Evolutionary conservation across 805 yeast genomes (phyloP).

Genomic region (Diddensiella transvaalensis): DNA sequence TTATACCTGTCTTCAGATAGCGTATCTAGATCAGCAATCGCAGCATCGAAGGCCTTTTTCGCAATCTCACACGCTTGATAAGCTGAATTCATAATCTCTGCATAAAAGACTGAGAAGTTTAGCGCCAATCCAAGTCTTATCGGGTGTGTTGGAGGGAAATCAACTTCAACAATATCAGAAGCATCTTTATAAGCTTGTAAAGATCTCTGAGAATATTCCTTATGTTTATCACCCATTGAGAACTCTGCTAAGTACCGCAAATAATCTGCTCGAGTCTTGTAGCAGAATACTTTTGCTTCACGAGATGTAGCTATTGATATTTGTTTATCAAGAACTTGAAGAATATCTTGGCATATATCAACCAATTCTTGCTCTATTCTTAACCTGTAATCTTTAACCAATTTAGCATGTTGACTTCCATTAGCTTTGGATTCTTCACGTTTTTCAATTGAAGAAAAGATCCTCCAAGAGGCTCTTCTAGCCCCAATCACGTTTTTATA

Average conservation of each 20-base stretch:
- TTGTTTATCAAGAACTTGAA: constrained; percentile 83
- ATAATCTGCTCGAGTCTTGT: constrained; percentile 99
- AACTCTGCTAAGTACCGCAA: constrained; percentile 99
- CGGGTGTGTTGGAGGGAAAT: constrained; percentile 98
- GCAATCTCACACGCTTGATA: constrained; percentile 99
- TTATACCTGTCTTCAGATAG: constrained; percentile 96
- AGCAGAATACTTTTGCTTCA: constrained; percentile 97
- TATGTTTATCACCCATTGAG: constrained; percentile 88
- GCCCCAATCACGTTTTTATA: constrained; percentile 99
- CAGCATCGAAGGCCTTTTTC: constrained; percentile 98
- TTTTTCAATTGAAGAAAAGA: constrained; percentile 96
- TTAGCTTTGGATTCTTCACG: constrained; percentile 98
- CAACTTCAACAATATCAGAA: constrained; percentile 96
- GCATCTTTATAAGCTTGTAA: constrained; percentile 96
- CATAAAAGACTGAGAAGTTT: constrained; percentile 96
- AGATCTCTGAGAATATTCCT: constrained; percentile 89
- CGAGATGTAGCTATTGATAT: constrained; percentile 95
- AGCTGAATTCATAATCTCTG: constrained; percentile 96
- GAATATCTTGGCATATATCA: constrained; percentile 92
- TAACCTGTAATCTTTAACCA: constrained; percentile 91
- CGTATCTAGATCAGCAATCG: constrained; percentile 97
- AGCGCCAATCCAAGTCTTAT: constrained; percentile 97
- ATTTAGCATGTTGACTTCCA: constrained; percentile 76
- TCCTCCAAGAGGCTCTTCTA: constrained; percentile 99
- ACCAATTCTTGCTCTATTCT: constrained; percentile 94